Percentiles rank a stretch among this genome's conserved stretches.
These are phyloP conservation scores for Saxophila tyrrhenica DNA, from an alignment of 495 filamentous ascomycete genomes.

Conservation along the genomic window DNA sequence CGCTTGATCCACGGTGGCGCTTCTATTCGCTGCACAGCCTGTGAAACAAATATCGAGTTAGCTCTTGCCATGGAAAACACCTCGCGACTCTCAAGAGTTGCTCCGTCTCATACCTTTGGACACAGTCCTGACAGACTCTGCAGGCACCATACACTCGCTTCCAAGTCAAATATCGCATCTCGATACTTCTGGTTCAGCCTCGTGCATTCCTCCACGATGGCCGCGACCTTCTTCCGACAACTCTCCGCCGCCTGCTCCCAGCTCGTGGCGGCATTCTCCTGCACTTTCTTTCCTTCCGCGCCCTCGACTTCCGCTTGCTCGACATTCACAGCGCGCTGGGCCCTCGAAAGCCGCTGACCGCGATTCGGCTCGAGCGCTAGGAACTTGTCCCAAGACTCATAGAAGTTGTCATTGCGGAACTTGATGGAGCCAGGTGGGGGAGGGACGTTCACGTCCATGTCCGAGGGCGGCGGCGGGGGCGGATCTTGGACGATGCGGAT, in stretches of 20 bases:
- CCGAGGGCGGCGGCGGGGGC: neutral
- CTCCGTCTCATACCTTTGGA: constrained; percentile 3
- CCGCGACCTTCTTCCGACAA: constrained; percentile 63
- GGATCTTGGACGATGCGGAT: constrained; percentile 1
- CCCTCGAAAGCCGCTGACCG: constrained; percentile 1
- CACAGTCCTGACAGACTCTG: constrained; percentile 13
- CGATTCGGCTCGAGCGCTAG: constrained; percentile 15
- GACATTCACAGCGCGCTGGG: neutral
- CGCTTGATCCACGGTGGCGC: constrained; percentile 27
- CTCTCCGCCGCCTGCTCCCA: constrained; percentile 62
- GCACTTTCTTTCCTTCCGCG: neutral
- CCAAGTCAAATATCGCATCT: constrained; percentile 82
- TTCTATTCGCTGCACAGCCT: constrained; percentile 2
- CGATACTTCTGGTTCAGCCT: constrained; percentile 83
- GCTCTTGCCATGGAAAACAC: too few species aligned
- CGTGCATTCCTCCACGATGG: constrained; percentile 72
- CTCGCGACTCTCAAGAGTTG: neutral
- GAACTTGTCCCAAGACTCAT: constrained; percentile 17
- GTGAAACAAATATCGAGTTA: too few species aligned
- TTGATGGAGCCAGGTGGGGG: neutral
- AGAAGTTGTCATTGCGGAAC: constrained; percentile 6
- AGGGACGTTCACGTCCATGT: neutral
- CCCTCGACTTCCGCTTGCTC: constrained; percentile 7
- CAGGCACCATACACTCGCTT: constrained; percentile 6
- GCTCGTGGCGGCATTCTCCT: constrained; percentile 6